Evolutionary conservation across 495 filamentous ascomycete genomes (phyloP), one percentile per base, ranked within the genome.

Genomic region (Talaromyces wortmannii): DNA sequence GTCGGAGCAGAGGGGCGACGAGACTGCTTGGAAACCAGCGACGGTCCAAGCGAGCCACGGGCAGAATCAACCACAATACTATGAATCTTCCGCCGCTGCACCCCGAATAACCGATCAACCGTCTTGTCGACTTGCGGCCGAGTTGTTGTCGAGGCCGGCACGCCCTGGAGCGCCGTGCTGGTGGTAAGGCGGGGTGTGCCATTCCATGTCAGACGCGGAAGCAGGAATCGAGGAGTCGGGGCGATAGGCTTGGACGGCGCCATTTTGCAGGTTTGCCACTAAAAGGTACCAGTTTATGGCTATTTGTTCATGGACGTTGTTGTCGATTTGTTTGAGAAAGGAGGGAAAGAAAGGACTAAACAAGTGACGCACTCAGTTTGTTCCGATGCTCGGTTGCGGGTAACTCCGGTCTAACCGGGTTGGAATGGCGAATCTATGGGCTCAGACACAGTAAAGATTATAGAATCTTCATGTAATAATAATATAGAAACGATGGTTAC

Each of bases 161-260:
- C 57, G 55, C 59, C 59, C 56, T 67, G 65, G 17, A 67, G 60
- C 46, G 67, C 57, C 42, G 65, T 60, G 56, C 72, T 49, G 15
- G 65, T 49, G 15, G 65, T 60, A 29, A 68, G 65, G 3, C 72
- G 67, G n/a, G 71, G 61, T 16, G 69, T 70, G 33, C 70, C 67
- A 59, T 73, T 75, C 74, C 74, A 75, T 13, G 70, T 72, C 53
- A 74, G 59, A 44, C 72, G 74, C 49, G 74, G 72, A 42, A 76
- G 66, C n/a, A 75, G 61, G 45, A 57, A 71, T 44, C 51, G 55
- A 45, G 55, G 55, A 1, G 47, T 50, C 7, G 18, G 47, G 48
- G 42, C 45, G 36, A 56, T 50, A 23, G 16, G 43, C 15, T 52
- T 56, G 15, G 55, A 50, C 30, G 55, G 48, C 36, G 55, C 45